A percentile compares a stretch with the other conserved stretches of the same genome.
Conservation (phyloP, 169 alveolate species). For the Eimeria sp. region DNA sequence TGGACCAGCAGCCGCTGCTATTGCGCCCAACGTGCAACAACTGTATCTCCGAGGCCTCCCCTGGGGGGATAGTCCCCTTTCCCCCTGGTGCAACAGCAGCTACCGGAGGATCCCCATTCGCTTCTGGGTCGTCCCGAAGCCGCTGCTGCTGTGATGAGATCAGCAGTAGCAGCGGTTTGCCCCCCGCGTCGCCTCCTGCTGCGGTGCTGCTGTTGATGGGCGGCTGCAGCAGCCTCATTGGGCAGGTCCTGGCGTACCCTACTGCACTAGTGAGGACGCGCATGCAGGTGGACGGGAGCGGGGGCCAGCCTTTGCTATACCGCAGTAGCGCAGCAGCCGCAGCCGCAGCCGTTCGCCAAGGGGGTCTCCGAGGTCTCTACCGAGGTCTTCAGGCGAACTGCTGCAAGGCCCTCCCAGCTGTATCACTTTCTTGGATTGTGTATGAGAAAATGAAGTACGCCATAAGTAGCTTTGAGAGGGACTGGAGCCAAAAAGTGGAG, state of each 20-base stretch:
- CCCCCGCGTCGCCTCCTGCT: slow-evolving; percentile 35
- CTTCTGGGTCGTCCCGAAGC: slow-evolving; percentile 4
- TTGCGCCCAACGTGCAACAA: slow-evolving; percentile 27
- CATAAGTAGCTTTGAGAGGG: slow-evolving; percentile 57
- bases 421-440: slow-evolving; percentile 84
- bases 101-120: slow-evolving; percentile 20
- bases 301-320: slow-evolving; percentile 66
- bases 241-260: slow-evolving; percentile 84
- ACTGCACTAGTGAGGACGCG: slow-evolving; percentile 85
- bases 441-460: slow-evolving; percentile 82
- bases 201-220: slow-evolving; percentile 80
- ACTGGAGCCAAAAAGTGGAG: slow-evolving; percentile 40
- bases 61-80: neutral
- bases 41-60: slow-evolving; percentile 38
- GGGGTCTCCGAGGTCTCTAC: slow-evolving; percentile 81
- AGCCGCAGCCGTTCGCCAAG: slow-evolving; percentile 76
- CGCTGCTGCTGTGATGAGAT: slow-evolving; percentile 71
- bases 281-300: slow-evolving; percentile 86
- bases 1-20: slow-evolving; percentile 60
- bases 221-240: slow-evolving; percentile 78
- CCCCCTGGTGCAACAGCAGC: neutral
- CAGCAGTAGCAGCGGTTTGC: slow-evolving; percentile 56
- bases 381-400: slow-evolving; percentile 85
- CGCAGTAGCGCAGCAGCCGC: slow-evolving; percentile 73
- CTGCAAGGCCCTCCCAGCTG: slow-evolving; percentile 86